A percentile compares a stretch with the other conserved stretches of the same genome.
These are phyloP conservation scores for Candida michaelii DNA, from an alignment of 805 yeast genomes.

Conservation along the genomic window DNA sequence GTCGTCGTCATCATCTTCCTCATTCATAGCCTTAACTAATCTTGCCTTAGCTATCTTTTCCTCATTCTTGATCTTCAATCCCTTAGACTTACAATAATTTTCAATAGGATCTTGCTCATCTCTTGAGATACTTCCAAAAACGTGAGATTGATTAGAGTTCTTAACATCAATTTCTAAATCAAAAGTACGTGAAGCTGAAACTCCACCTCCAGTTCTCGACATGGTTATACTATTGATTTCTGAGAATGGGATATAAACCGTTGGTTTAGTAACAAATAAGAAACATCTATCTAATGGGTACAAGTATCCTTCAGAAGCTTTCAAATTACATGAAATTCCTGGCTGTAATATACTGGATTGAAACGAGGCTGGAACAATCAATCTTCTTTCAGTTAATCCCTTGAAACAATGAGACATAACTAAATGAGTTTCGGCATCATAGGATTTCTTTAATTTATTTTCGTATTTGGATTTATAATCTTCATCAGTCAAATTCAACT, in stretches of 20 bases:
- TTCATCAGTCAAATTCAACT: conserved; percentile 78
- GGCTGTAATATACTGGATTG: conserved; percentile 74
- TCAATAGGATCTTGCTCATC: conserved; percentile 86
- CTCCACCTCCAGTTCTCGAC: conserved; percentile 81
- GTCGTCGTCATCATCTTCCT: conserved; percentile 47
- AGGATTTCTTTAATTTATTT: conserved; percentile 68
- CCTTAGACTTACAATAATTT: conserved; percentile 71
- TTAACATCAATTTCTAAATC: conserved; percentile 80
- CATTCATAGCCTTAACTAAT: conserved; percentile 73
- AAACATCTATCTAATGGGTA: conserved; percentile 92
- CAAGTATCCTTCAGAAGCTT: conserved; percentile 92
- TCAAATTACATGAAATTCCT: conserved; percentile 87
- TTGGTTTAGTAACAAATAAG: conserved; percentile 90
- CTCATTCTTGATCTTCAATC: conserved; percentile 80
- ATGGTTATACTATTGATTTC: conserved; percentile 77
- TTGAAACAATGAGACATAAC: conserved; percentile 86
- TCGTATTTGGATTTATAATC: conserved; percentile 77
- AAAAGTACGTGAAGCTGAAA: conserved; percentile 82
- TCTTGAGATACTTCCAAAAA: conserved; percentile 83
- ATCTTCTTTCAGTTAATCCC: conserved; percentile 85
- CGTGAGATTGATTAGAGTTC: conserved; percentile 64
- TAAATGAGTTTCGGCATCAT: conserved; percentile 81
- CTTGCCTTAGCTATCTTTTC: conserved; percentile 83
- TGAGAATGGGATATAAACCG: conserved; percentile 82
- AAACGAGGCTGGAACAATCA: conserved; percentile 82